Evolutionary conservation across 2,329 filamentous ascomycete genomes (phyloP), one percentile per base, ranked within the genome.

Genomic region (Tolypocladium amazonense): DNA sequence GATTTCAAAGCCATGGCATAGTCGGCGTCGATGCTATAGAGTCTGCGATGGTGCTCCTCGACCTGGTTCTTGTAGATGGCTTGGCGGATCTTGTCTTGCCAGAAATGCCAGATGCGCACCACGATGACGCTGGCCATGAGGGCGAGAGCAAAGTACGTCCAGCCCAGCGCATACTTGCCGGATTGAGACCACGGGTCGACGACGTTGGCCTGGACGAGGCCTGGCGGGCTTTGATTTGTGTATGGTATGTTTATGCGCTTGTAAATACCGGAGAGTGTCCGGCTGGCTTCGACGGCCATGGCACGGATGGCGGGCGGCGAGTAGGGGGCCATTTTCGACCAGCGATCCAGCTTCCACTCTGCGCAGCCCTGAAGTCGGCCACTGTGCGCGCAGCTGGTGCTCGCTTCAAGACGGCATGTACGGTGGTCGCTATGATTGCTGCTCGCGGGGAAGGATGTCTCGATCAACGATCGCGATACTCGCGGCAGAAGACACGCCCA

Each of bases 11-110:
- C 72, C 61, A 76, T 71, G 58, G 75, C 75, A 65, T 77, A 77
- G 27, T 79, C 76, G 41, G 78, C 74, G 56, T 83, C 79, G 59
- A 80, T 67, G 69, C 71, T 78, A 71, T 85, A 81, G 55, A 82
- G 64, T 57, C 78, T 72, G 61, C 72, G 82, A 70, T 84, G 86
- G 67, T 87, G 82, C 67, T 86, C 81, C 69, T 89, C 81, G 67
- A 90, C 81, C 70, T 90, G 86, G 69, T 94, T 87, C 76, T 95
- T 93, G 76, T 94, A 90, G 62, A 94, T 84, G 63, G 91, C 92
- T 65, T 92, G 89, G 65, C 92, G 85, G 65, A 96, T 90, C 76
- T 94, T 95, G 77, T 97, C 92, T 67, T 92, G 91, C 88, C 91
- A 96, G 66, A 88, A 87, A 73, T 96, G 89, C 80, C 92, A 96